Evolutionary conservation across 176 grass and related monocot species (phyloP), one percentile per base, ranked within the genome.

Genomic region (Cenchrus fungigraminus): DNA sequence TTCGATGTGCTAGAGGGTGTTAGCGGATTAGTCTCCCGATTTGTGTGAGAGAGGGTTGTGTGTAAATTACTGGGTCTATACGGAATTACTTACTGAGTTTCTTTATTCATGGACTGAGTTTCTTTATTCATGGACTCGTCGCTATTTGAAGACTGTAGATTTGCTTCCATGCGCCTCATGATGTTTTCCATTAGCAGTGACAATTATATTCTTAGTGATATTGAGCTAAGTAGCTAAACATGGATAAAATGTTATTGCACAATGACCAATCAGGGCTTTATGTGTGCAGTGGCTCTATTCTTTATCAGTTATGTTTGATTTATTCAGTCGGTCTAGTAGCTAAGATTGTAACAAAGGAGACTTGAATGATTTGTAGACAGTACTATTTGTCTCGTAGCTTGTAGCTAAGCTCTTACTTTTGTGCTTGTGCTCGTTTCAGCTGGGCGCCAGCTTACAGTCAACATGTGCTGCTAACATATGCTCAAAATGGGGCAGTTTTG

Each of bases 401-500:
- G 31, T 34, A 13, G 2, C 57, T 76, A 4, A 45, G 2, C 19
- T 60, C 55, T 8, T 58, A 77, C 8, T 3, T 17, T 68, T 70
- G 12, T 70, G 0, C 44, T 57, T 70, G 34, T 45, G 10, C 65
- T 56, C 68, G 50, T 81, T 81, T 81, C 79, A 70, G 79, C 52
- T 81, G 34, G 51, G 65, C 0, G 20, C 65, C 19, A 70, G 13
- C 51, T 81, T 81, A 58, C 79, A 81, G 65, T 81, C 65, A 25
- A 56, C 65, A 43, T 70, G 51, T 81, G 65, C 65, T 57, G 65
- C 65, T 20, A 81, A 70, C 12, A 2, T 45, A 58, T 81, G 79
- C 65, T 70, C 79, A 9, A 81, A 45, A 70, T 81, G 79, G 79
- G 79, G 79, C 9, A 81, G 53, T 70, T 81, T 81, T 3, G 79